phyloP scores from a whole-genome alignment of 352 stramenopile species.

The Pythium grandisporangium region DNA sequence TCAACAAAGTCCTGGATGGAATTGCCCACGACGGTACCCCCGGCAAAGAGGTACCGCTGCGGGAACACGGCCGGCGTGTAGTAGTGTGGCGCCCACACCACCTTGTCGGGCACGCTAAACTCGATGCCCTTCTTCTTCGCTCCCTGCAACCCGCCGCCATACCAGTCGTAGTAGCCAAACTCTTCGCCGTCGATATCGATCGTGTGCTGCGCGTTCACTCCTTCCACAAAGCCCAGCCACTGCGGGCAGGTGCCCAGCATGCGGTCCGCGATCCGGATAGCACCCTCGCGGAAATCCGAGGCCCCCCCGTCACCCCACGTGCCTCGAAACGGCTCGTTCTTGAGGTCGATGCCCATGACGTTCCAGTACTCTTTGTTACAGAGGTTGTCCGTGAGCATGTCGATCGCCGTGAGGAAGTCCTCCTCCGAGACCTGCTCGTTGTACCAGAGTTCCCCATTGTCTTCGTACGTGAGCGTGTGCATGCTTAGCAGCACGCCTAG shows the following conservation, averaged over 20 bases:
- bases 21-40: slow-evolving; percentile 17
- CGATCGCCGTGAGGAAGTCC: slow-evolving; percentile 20
- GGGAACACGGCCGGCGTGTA: slow-evolving; percentile 58
- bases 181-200: slow-evolving; percentile 33
- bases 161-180: slow-evolving; percentile 62
- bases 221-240: slow-evolving; percentile 70
- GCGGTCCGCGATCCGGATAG: slow-evolving; percentile 35
- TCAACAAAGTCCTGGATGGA: slow-evolving; percentile 27
- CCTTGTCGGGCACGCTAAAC: slow-evolving; percentile 40
- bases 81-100: slow-evolving; percentile 77
- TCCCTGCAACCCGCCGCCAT: slow-evolving; percentile 37
- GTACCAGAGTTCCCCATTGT: slow-evolving; percentile 30
- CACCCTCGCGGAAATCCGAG: slow-evolving; percentile 36
- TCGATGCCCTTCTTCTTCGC: slow-evolving; percentile 28
- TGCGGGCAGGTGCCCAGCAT: slow-evolving; percentile 58
- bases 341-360: slow-evolving; percentile 61
- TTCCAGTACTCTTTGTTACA: slow-evolving; percentile 68
- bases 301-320: slow-evolving; percentile 37
- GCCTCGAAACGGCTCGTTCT: slow-evolving; percentile 39
- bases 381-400: slow-evolving; percentile 28
- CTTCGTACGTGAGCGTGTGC: slow-evolving; percentile 21
- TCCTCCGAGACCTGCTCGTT: slow-evolving; percentile 15
- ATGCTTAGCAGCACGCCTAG: slow-evolving; percentile 37
- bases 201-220: slow-evolving; percentile 31
- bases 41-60: slow-evolving; percentile 46